These are phyloP conservation scores for Carnegiea gigantea DNA, from an alignment of 179 eudicot species.

Conservation along the genomic window DNA sequence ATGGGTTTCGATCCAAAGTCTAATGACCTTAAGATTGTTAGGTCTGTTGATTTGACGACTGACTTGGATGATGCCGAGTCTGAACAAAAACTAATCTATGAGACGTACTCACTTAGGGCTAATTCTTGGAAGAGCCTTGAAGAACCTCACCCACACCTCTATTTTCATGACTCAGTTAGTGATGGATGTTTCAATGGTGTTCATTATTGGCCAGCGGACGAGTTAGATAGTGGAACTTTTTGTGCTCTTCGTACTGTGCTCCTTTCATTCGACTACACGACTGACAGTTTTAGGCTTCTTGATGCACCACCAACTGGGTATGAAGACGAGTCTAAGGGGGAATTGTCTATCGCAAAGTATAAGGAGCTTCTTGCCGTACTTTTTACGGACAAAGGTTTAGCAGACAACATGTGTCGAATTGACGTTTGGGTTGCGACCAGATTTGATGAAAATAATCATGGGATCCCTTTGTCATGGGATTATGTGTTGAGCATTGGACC, in stretches of 20 bases:
- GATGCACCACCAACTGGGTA: slow-evolving; percentile 8
- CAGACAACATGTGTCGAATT: too few relatives aligned
- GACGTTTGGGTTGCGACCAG: too few relatives aligned
- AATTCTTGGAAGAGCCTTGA: slow-evolving; percentile 9
- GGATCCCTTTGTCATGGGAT: background rate
- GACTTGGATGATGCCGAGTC: background rate
- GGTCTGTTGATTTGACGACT: background rate
- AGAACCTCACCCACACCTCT: background rate
- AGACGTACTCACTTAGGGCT: slow-evolving; percentile 9
- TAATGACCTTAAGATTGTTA: slow-evolving; percentile 13
- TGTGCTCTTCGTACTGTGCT: background rate
- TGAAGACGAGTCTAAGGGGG: background rate
- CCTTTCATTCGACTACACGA: slow-evolving; percentile 2
- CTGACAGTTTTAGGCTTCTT: slow-evolving; percentile 7
- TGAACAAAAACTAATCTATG: background rate
- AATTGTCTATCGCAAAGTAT: background rate
- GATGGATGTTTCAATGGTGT: slow-evolving; percentile 12
- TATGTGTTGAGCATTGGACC: slow-evolving; percentile 2
- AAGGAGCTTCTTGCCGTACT: background rate
- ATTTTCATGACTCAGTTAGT: background rate
- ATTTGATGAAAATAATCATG: background rate
- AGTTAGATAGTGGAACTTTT: too few relatives aligned
- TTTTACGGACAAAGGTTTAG: background rate
- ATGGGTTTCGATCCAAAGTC: background rate
- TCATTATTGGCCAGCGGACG: slow-evolving; percentile 1